Evolutionary conservation across 768 basidiomycete species (phyloP).

Genomic region (Psilocybe cubensis): DNA sequence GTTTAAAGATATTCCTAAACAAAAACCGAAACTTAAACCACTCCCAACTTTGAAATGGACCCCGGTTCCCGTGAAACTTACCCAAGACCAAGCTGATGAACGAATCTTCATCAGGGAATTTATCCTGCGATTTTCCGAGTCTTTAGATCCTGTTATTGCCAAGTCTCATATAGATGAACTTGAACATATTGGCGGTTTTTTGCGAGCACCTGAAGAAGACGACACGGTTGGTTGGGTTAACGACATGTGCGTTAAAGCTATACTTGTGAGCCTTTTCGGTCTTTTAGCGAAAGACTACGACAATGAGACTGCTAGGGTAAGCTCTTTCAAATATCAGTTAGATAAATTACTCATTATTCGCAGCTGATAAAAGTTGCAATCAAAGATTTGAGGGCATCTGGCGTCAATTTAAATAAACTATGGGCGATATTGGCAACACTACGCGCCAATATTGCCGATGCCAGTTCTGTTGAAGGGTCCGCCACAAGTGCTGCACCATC

Average conservation of each 20-base stretch:
- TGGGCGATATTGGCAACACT: conserved; percentile 60
- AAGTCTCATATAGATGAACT: conserved; percentile 63
- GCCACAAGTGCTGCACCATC: conserved; percentile 11
- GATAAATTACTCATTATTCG: conserved; percentile 1
- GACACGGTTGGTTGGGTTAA: conserved; percentile 61
- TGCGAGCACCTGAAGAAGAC: conserved; percentile 35
- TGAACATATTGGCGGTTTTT: conserved; percentile 52
- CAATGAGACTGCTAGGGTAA: conserved; percentile 39
- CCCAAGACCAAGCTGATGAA: conserved; percentile 51
- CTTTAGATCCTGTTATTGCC: conserved; percentile 47
- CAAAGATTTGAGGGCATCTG: conserved; percentile 54
- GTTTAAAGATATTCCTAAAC: conserved; percentile 4
- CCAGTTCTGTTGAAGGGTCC: conserved; percentile 2
- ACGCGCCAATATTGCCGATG: conserved; percentile 34
- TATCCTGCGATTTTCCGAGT: conserved; percentile 58
- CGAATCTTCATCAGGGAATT: conserved; percentile 81
- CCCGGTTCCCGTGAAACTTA: conserved; percentile 43
- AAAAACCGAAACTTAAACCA: conserved; percentile 16
- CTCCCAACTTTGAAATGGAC: conserved; percentile 61
- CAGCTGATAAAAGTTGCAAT: conserved; percentile 49
- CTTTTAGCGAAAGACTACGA: conserved; percentile 51
- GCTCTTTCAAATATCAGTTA: conserved; percentile 8
- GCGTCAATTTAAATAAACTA: conserved; percentile 62
- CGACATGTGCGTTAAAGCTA: conserved; percentile 64
- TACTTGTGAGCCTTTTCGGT: conserved; percentile 65